Percentiles rank a stretch among this genome's conserved stretches.
Conservation (phyloP, 1,284 basidiomycete genomes). For the Hortiboletus rubellus region DNA sequence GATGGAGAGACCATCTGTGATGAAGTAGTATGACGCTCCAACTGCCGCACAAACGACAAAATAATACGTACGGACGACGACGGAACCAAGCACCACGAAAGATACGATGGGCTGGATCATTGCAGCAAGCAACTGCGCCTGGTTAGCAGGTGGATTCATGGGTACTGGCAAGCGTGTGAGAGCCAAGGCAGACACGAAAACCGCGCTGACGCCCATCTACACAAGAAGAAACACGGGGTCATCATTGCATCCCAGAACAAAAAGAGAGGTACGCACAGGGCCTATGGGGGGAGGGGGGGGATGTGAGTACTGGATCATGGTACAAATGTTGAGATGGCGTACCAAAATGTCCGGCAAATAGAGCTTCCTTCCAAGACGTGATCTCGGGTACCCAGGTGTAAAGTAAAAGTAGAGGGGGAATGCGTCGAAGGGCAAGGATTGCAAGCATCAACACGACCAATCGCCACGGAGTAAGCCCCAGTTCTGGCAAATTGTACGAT, state of each 20-base stretch:
- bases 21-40: background rate
- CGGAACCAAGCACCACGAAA: constrained; percentile 83
- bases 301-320: constrained; percentile 1
- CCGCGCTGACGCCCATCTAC: constrained; percentile 79
- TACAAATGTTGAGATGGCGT: constrained; percentile 2
- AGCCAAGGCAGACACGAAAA: constrained; percentile 85
- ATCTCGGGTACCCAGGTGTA: constrained; percentile 89
- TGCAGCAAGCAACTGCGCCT: constrained; percentile 70
- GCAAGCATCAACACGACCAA: constrained; percentile 65
- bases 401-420: constrained; percentile 72
- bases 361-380: constrained; percentile 70
- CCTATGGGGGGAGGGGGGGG: constrained; percentile 37
- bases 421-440: constrained; percentile 71
- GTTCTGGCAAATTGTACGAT: constrained; percentile 57
- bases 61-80: constrained; percentile 65
- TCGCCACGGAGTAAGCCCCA: constrained; percentile 76
- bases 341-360: constrained; percentile 90
- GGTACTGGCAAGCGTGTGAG: constrained; percentile 65
- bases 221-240: background rate
- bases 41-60: background rate
- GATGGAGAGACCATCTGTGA: constrained; percentile 80
- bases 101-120: constrained; percentile 78
- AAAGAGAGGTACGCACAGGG: constrained; percentile 45
- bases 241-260: background rate
- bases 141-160: constrained; percentile 54